Evolutionary conservation across 306 rosid genomes (phyloP), one percentile per base, ranked within the genome.

Genomic region (Dalbergia oliveri): DNA sequence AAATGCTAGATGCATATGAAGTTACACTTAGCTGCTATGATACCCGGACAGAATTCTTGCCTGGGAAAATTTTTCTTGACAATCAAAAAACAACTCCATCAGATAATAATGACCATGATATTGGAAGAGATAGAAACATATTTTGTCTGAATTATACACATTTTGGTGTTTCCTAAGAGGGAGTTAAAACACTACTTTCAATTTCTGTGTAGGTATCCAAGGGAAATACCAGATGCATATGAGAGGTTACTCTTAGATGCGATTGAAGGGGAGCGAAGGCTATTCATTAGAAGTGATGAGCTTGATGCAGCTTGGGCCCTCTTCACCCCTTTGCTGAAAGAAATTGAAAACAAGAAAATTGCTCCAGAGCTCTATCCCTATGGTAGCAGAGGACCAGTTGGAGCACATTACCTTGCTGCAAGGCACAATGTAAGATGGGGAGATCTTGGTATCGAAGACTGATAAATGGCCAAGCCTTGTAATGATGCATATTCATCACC

Each of bases 221-320:
- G 77, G 35, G 99, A 93, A 87, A 91, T 93, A 66, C 99, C 98
- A 14, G 99, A 95, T 85, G 97, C 99, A 61, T 93, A 95, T 47
- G 99, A 95, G 86, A 88, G 99, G 82, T 87, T 95, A 54, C 94
- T 93, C 43, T 86, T 93, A 56, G 99, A 95, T 84, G 98, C 99
- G 2, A 88, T 95, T 26, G 99, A 91, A 89, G 99, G 99, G 11
- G 98, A 95, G 83, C 75, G 97, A 43, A 89, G 99, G 73, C 57
- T 95, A 79, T 93, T 95, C 88, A 95, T 95, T 41, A 93, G 99
- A 86, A 95, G 98, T 16, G 99, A 95, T 73, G 99, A 95, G 87
- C 97, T 95, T 4, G 93, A 90, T 84, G 98, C 99, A 31, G 98
- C 99, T 44, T 95, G 99, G 99, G 74, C 88, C 14, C 80, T 95